A percentile compares a stretch with the other conserved stretches of the same genome.
These are phyloP conservation scores for Microstegium vimineum DNA, from an alignment of 176 grass and related monocot genomes.

Conservation along the genomic window DNA sequence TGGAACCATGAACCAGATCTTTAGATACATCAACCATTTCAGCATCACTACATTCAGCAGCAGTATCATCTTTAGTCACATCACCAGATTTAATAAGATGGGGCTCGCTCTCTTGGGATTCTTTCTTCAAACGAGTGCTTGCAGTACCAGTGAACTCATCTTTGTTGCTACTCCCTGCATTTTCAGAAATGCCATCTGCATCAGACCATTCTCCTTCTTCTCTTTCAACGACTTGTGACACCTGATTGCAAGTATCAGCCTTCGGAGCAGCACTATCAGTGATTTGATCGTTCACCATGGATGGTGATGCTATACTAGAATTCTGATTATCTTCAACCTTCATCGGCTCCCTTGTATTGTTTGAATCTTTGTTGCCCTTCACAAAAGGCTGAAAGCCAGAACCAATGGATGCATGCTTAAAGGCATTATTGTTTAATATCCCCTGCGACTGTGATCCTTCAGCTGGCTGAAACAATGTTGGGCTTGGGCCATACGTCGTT, in stretches of 20 bases:
- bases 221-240: conserved; percentile 60
- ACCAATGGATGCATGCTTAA: conserved; percentile 63
- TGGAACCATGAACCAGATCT: conserved; percentile 30
- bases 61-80: conserved; percentile 32
- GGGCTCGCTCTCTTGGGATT: conserved; percentile 45
- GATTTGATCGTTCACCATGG: conserved; percentile 23
- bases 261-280: conserved; percentile 20
- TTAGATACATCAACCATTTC: conserved; percentile 52
- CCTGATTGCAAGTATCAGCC: conserved; percentile 24
- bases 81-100: conserved; percentile 28
- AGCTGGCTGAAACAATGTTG: conserved; percentile 47
- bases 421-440: conserved; percentile 85
- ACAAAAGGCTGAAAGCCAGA: conserved; percentile 94
- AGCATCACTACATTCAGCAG: conserved; percentile 40
- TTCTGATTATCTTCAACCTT: conserved; percentile 26
- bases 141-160: conserved; percentile 37
- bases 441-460: conserved; percentile 49
- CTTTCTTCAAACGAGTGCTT: conserved; percentile 41
- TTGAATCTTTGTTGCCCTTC: conserved; percentile 56
- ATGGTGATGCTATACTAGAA: conserved; percentile 31
- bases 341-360: conserved; percentile 12
- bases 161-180: conserved; percentile 43
- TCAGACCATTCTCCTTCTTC: conserved; percentile 99
- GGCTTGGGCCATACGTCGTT: conserved; percentile 37
- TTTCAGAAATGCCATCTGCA: conserved; percentile 66